Percentiles rank a stretch among this genome's conserved stretches.
Conservation (phyloP, 1,139 yeast genomes). For the Pichia sp. region DNA sequence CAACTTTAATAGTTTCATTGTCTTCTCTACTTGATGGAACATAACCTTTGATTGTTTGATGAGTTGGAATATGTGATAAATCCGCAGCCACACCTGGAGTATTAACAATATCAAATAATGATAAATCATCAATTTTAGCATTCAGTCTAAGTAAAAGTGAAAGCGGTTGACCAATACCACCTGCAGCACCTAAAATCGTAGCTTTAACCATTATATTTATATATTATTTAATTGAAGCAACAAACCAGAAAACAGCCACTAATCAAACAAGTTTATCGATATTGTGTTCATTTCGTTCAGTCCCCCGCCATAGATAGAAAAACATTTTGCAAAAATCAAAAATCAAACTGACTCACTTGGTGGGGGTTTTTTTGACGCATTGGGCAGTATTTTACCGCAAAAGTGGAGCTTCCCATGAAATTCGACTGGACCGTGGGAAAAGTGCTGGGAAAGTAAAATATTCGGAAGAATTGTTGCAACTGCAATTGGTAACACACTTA, state of each 20-base stretch:
- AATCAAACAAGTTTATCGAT: no score
- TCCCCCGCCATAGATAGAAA: no score
- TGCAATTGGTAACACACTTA: no score
- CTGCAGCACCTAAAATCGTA: constrained; percentile 73
- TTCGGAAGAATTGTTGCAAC: neutral
- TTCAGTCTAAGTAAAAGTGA: constrained; percentile 58
- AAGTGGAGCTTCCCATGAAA: neutral
- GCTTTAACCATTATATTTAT: constrained; percentile 40
- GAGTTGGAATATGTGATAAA: constrained; percentile 62
- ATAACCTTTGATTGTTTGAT: constrained; percentile 50
- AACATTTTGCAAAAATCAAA: neutral
- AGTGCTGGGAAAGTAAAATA: neutral
- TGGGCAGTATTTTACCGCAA: neutral
- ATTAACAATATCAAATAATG: constrained; percentile 61
- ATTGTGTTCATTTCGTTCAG: no score
- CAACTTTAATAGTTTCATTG: constrained; percentile 30
- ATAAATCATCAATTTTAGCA: constrained; percentile 47
- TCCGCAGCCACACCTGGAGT: constrained; percentile 72
- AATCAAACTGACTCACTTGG: neutral
- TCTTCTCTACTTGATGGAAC: constrained; percentile 48
- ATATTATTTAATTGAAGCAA: neutral
- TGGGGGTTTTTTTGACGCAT: neutral
- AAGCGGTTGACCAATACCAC: constrained; percentile 76
- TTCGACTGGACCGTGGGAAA: neutral
- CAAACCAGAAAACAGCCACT: no score